Base-by-base conservation (phyloP, 2,329 filamentous ascomycete genomes). In the Dactylonectria macrodidyma region DNA sequence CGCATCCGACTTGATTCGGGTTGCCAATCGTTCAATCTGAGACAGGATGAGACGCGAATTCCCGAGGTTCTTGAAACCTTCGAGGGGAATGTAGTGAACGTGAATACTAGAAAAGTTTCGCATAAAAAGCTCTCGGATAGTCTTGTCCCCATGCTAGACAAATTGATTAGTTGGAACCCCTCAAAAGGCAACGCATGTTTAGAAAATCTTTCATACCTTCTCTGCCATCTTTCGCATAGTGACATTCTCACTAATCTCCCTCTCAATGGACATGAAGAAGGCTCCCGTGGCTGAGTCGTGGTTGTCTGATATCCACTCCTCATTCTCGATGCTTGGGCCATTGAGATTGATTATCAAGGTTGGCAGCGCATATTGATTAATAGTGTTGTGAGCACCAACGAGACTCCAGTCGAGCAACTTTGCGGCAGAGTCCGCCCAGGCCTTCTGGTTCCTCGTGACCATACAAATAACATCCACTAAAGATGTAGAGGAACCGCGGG, bases 281-380 rank as follows among this genome's bases (percentile, higher is more conserved):
- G 4, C 50, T 1, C 26, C 34, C 3, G 50, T 54, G 7, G 26
- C 30, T 5, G 50, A 4, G 4, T n/a, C 50, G 7, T 30, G 50
- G 24, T 54, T 14, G 50, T n/a, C 50, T 10, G 50, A 26, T 30
- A 54, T 54, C 50, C 50, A 54, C 7, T 7, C 30, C 26, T 33
- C 26, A 26, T 54, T 54, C 30, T 30, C 50, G 9, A 54, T 9
- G 3, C 5, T 54, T 19, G 50, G 30, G 26, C n/a, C 50, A 36
- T 54, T 54, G 5, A 54, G 50, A 33, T 36, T 34, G 16, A 54
- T 54, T 12, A 54, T 34, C 24, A 54, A n/a, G 3, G 50, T 26
- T 8, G 50, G 50, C 24, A 54, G 19, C n/a, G 50, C 30, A 36
- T 54, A 54, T 14, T 54, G 50, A 34, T 54, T 54, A 26, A 54